Base-by-base conservation (phyloP, 345 rosid genomes). In the Cardamine resedifolia region DNA sequence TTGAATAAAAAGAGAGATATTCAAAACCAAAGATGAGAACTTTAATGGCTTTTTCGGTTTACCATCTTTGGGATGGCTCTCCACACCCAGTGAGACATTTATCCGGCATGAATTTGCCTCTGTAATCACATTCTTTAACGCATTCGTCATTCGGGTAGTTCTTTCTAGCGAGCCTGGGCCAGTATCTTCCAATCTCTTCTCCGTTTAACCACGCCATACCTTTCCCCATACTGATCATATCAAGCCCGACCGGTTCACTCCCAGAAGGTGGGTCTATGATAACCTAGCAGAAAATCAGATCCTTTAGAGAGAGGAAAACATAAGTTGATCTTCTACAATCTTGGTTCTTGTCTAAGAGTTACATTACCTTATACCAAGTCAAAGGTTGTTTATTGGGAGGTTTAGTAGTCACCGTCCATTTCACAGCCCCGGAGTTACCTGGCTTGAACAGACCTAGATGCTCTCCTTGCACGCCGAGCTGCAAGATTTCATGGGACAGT, bases 171-270 rank as follows among this genome's bases (percentile, higher is more conserved):
- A 74, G 64, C 75, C 83, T 82, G 3, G 88, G 91, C 90, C 90
- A 95, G 74, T 86, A 95, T 81, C 96, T 91, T 70, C 99, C 99
- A 50, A 95, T 88, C 74, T 87, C 92, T 85, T 95, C 90, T n/a
- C 99, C 99, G 24, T 91, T 90, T 81, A 95, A 79, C 99, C 99
- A 91, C 45, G 96, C 99, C 75, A 86, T 87, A 26, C 97, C 97
- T 85, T 95, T 95, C 50, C 96, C 99, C 97, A 91, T 88, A 58
- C 82, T 77, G 58, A 89, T 52, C 99, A 95, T 91, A 72, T 91
- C 97, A 44, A 91, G 76, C 68, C 96, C 99, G 14, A 88, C 74
- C 2, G 96, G 99, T 73, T 91, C 99, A 86, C 83, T 75, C 19
- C 97, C 96, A 0, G 84, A 60, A 57, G 99, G 99, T 75, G 84